Conservation (phyloP, 2,329 filamentous ascomycete genomes). For the Calonectria ilicicola region DNA sequence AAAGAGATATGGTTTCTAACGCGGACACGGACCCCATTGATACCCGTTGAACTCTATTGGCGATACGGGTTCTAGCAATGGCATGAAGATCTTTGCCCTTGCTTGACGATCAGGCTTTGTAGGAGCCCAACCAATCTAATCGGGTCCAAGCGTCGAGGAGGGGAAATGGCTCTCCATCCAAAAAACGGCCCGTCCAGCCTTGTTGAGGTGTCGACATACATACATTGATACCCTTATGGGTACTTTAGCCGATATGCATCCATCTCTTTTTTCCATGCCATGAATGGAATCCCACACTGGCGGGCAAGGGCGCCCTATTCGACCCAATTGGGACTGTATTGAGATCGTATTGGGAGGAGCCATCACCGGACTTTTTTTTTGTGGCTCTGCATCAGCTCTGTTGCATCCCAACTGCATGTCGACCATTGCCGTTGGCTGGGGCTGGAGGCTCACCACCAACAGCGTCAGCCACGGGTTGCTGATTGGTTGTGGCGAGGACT, state of each 20-base stretch:
- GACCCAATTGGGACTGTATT: not conserved
- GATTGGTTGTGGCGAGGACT: not conserved
- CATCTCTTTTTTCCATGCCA: too few relatives aligned
- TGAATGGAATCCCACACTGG: not conserved
- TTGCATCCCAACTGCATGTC: constrained; percentile 8
- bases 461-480: not conserved
- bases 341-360: not conserved
- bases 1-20: not conserved
- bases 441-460: not conserved
- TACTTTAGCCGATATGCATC: not conserved
- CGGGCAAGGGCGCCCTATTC: not conserved
- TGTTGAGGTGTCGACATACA: not conserved
- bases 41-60: constrained; percentile 1
- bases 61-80: not conserved
- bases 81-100: not conserved
- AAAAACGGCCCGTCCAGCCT: not conserved
- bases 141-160: not conserved
- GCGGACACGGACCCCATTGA: not conserved
- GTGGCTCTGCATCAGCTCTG: constrained; percentile 12
- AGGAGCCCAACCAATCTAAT: not conserved
- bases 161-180: not conserved
- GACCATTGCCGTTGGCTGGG: not conserved
- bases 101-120: not conserved
- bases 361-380: not conserved
- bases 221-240: not conserved